A percentile compares a stretch with the other conserved stretches of the same genome.
Conservation (phyloP, 2,329 filamentous ascomycete genomes). For the Beauveria asiatica region DNA sequence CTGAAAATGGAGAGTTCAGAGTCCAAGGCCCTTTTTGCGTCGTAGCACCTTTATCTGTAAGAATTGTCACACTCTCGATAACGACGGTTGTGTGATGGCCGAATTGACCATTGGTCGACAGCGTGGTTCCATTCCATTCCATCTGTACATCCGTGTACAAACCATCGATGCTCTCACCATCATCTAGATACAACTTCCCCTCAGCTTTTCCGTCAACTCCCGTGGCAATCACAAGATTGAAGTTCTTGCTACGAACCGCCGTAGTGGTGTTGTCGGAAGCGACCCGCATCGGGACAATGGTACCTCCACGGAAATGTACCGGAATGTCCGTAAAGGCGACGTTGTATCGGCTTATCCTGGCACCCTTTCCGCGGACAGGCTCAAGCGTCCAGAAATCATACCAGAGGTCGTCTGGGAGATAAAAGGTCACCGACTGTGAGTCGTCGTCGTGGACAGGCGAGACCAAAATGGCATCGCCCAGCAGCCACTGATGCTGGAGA, state of each 20-base stretch:
- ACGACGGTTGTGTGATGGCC: no score
- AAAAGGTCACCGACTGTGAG: conserved; percentile 31
- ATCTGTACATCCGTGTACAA: no score
- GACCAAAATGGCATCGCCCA: conserved; percentile 34
- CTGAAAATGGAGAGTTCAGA: no score
- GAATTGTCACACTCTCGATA: no score
- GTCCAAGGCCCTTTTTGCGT: no score
- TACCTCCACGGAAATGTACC: conserved; percentile 54
- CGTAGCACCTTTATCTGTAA: no score
- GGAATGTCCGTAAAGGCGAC: conserved; percentile 44
- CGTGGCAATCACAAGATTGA: conserved; percentile 60
- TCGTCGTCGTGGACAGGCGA: conserved; percentile 34
- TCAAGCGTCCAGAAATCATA: conserved; percentile 38
- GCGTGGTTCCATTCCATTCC: no score
- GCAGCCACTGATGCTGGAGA: conserved; percentile 38
- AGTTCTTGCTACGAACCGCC: conserved; percentile 52
- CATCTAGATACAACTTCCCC: neutral
- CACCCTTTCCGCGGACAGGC: conserved; percentile 5
- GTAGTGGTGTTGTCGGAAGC: conserved; percentile 52
- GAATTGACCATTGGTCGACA: no score
- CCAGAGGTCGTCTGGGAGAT: conserved; percentile 37
- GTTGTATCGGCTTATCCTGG: conserved; percentile 21
- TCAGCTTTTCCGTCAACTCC: conserved; percentile 17
- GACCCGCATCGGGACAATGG: conserved; percentile 50
- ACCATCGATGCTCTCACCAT: no score